Conservation (phyloP, 345 rosid species). For the Ricinus communis region DNA sequence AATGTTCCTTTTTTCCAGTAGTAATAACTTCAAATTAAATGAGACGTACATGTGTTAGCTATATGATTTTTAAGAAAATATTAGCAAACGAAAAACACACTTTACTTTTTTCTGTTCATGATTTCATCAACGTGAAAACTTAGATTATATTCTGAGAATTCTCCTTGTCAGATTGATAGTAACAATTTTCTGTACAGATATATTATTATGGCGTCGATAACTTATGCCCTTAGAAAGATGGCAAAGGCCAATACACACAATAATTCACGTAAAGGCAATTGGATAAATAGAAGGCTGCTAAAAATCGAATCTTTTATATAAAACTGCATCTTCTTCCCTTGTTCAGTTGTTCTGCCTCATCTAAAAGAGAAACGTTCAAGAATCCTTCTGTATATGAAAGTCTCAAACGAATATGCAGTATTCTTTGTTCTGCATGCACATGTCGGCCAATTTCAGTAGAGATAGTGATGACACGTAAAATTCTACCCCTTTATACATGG, state of each 20-base stretch:
- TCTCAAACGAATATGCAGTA: background rate
- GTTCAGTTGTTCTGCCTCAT: conserved; percentile 10
- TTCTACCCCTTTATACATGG: background rate
- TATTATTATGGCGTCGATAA: background rate
- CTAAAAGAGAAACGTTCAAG: background rate
- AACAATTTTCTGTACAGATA: background rate
- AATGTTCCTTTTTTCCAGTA: background rate
- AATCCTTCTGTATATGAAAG: background rate
- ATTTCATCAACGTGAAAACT: background rate
- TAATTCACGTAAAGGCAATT: background rate
- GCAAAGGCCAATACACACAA: conserved; percentile 6
- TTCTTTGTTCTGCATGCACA: conserved; percentile 19
- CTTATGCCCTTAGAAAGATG: conserved; percentile 11
- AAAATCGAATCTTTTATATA: background rate
- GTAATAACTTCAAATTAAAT: background rate
- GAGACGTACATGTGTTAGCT: background rate
- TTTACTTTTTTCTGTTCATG: background rate
- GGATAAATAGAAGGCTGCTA: background rate
- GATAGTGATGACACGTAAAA: background rate
- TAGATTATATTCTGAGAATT: conserved; percentile 11
- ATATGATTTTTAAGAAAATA: background rate
- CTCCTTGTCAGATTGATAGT: background rate
- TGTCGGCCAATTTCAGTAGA: conserved; percentile 24
- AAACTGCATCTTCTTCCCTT: background rate
- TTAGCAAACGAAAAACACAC: background rate